These are phyloP conservation scores for Coemansia erecta DNA, from an alignment of 192 early-diverging fungal genomes.

Conservation along the genomic window DNA sequence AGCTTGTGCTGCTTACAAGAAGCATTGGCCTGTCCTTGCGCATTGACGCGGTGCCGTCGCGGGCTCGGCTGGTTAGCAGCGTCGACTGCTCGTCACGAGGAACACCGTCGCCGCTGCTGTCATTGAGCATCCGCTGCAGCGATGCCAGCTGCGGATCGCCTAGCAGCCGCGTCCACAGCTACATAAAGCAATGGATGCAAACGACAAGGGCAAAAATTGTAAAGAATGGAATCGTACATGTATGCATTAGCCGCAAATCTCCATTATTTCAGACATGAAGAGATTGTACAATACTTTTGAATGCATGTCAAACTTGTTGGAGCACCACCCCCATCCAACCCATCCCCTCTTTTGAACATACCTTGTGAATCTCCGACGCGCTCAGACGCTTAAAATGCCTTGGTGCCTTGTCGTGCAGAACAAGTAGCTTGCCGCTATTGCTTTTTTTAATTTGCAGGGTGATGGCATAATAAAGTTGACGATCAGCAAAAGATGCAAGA, in stretches of 20 bases:
- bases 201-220: background rate
- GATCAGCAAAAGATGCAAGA: background rate
- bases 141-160: slow-evolving; percentile 30
- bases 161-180: slow-evolving; percentile 46
- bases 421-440: slow-evolving; percentile 62
- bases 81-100: background rate
- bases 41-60: slow-evolving; percentile 22
- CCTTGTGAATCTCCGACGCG: slow-evolving; percentile 65
- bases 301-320: background rate
- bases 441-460: slow-evolving; percentile 17
- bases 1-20: slow-evolving; percentile 85
- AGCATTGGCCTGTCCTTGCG: slow-evolving; percentile 65
- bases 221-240: slow-evolving; percentile 4
- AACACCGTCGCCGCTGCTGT: background rate
- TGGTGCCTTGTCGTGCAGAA: slow-evolving; percentile 83
- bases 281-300: background rate
- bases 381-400: slow-evolving; percentile 68
- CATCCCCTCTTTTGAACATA: slow-evolving; percentile 7
- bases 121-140: slow-evolving; percentile 4
- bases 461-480: background rate
- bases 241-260: slow-evolving; percentile 1
- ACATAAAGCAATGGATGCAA: slow-evolving; percentile 4
- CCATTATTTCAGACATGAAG: background rate
- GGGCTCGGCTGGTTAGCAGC: slow-evolving; percentile 23
- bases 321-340: background rate